These are phyloP conservation scores for Boletellus emodensis DNA, from an alignment of 768 basidiomycete species.

Conservation along the genomic window DNA sequence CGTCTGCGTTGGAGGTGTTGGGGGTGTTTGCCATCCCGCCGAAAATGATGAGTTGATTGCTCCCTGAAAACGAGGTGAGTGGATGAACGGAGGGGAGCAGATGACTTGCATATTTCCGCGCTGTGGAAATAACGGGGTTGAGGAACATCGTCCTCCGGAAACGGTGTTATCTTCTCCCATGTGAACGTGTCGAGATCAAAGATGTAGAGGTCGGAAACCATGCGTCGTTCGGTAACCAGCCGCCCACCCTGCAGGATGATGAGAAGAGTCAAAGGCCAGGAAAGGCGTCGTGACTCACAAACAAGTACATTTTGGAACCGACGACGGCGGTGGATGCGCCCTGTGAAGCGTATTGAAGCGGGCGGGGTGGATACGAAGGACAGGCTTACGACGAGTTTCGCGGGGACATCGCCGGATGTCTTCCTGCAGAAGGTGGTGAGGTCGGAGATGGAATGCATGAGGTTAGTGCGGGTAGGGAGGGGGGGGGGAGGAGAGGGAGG, in stretches of 20 bases:
- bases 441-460: conserved; percentile 82
- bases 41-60: conserved; percentile 86
- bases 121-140: conserved; percentile 93
- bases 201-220: conserved; percentile 87
- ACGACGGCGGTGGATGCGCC: conserved; percentile 91
- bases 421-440: conserved; percentile 82
- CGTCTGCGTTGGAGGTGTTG: conserved; percentile 66
- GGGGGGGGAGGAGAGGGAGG: not conserved
- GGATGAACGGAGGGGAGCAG: not conserved
- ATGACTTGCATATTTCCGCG: conserved; percentile 67
- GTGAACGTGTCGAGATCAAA: conserved; percentile 79
- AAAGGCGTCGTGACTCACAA: conserved; percentile 46
- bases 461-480: not conserved
- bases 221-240: conserved; percentile 77
- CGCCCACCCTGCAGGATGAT: conserved; percentile 67
- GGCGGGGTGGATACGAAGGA: not conserved
- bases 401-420: conserved; percentile 82
- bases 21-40: conserved; percentile 90
- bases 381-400: conserved; percentile 75
- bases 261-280: not conserved
- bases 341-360: conserved; percentile 34
- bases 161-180: conserved; percentile 69
- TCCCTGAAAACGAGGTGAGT: conserved; percentile 46
- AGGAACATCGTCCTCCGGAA: conserved; percentile 67
- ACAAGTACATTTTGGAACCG: conserved; percentile 85